Percentiles rank a stretch among this genome's conserved stretches.
Evolutionary conservation across 2,329 filamentous ascomycete genomes (phyloP).

Genomic region (Beauveria scarabaeidicola): DNA sequence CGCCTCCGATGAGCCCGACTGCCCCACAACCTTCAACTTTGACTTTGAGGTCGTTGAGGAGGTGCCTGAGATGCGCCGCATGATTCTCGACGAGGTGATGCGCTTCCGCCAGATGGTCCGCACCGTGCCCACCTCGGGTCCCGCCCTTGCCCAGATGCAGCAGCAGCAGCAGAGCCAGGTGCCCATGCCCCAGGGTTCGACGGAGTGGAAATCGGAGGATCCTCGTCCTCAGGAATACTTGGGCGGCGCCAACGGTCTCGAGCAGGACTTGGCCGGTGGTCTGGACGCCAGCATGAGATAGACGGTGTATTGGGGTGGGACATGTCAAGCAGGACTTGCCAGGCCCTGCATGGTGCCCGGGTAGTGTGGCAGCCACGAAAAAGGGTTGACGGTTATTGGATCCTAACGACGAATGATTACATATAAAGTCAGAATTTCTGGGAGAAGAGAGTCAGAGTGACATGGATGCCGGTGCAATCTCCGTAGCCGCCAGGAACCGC

Average conservation of each 20-base stretch:
- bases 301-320: not conserved
- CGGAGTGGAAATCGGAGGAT: slow-evolving; percentile 52
- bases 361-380: not conserved
- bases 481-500: not conserved
- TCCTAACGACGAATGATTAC: slow-evolving; percentile 7
- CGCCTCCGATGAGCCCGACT: slow-evolving; percentile 87
- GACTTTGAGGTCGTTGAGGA: slow-evolving; percentile 97
- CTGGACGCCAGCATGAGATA: slow-evolving; percentile 35
- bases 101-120: slow-evolving; percentile 64
- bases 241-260: slow-evolving; percentile 40
- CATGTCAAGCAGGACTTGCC: not conserved
- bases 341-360: not conserved
- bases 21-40: slow-evolving; percentile 94
- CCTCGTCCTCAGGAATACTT: slow-evolving; percentile 52
- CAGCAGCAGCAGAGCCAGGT: slow-evolving; percentile 34
- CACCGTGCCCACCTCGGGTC: slow-evolving; percentile 35
- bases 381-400: not conserved
- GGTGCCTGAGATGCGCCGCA: slow-evolving; percentile 86
- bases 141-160: slow-evolving; percentile 27
- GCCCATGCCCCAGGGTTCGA: slow-evolving; percentile 41
- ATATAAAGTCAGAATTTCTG: not conserved
- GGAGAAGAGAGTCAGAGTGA: not conserved
- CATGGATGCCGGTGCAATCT: not conserved
- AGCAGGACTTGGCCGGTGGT: slow-evolving; percentile 52
- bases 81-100: slow-evolving; percentile 93